Evolutionary conservation across 1,284 basidiomycete genomes (phyloP), one percentile per base, ranked within the genome.

Genomic region (Cryptococcus deneoformans): DNA sequence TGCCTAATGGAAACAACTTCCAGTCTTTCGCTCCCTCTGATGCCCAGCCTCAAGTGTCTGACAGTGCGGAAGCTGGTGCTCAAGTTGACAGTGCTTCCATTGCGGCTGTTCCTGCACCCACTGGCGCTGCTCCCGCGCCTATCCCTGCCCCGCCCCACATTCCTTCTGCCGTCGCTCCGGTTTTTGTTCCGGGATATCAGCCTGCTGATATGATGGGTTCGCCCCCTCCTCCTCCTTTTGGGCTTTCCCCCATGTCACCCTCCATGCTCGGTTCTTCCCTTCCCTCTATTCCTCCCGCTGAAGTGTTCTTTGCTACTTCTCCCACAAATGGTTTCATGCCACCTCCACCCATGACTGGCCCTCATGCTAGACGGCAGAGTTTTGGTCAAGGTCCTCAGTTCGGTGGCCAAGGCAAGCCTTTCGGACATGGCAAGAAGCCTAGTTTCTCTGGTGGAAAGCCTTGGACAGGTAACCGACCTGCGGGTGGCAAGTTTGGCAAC

Each of bases 221-320:
- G n/a, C 66, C 66, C 45, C 61, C 61, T 46, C 61, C 59, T 42
- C 53, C 60, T 12, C 65, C 65, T 39, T 69, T 63, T 46, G 66
- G 66, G 35, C 55, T 65, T 10, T 71, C 68, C 0, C 68, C 69
- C 16, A 50, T 73, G 49, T 76, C 74, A 3, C 73, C 74, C 24
- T 65, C 68, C 4, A 64, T 72, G 55, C 59, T 72, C 51, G 65
- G 69, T 46, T 53, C 63, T 9, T 67, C 92, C 24, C 64, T 68
- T 1, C 70, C 70, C 5, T 60, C 65, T 45, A 67, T 72, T 49
- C 68, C 71, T 12, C 58, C 69, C 9, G 68, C 70, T 53, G 68
- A 71, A 12, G 64, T 67, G 37, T 75, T 71, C 65, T 76, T 72
- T 52, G 73, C 73, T 34, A 61, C 68, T 39, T 67, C 72, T 5